Evolutionary conservation across 2,329 filamentous ascomycete species (phyloP).

Genomic region (Fusarium equiseti): DNA sequence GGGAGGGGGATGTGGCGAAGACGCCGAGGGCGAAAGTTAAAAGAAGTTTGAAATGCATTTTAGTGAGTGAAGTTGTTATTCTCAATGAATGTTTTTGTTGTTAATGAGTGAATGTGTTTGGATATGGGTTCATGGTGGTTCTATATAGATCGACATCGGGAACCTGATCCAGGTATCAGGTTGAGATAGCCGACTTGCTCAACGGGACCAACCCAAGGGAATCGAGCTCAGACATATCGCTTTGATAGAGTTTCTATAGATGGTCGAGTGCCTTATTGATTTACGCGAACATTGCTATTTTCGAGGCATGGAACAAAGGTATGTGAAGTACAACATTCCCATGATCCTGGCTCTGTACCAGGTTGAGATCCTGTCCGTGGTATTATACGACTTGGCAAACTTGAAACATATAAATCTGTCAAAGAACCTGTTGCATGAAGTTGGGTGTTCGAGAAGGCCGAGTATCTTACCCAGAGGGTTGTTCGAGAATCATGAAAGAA

Average conservation of each 20-base stretch:
- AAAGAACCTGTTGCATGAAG: not conserved
- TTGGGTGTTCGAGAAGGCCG: not conserved
- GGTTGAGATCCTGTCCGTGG: not conserved
- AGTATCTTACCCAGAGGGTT: constrained; percentile 35
- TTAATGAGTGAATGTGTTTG: not conserved
- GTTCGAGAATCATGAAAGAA: not conserved
- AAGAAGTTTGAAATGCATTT: constrained; percentile 7
- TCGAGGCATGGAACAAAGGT: constrained; percentile 14
- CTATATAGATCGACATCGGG: not conserved
- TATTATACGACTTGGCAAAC: not conserved
- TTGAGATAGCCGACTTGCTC: not conserved
- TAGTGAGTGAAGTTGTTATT: not conserved
- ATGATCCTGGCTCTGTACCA: not conserved
- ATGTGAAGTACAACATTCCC: not conserved
- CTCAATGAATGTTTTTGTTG: not conserved
- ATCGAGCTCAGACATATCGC: not conserved
- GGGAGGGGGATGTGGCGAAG: not conserved
- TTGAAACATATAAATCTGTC: fast-evolving
- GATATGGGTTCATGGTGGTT: not conserved
- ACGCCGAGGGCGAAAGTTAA: not conserved
- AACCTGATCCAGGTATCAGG: not conserved
- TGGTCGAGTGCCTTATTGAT: not conserved
- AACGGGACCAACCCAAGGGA: not conserved
- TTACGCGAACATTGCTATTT: constrained; percentile 1
- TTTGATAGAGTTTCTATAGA: not conserved